These are phyloP conservation scores for Vigna reflexopilosa DNA, from an alignment of 306 rosid species.

Conservation along the genomic window DNA sequence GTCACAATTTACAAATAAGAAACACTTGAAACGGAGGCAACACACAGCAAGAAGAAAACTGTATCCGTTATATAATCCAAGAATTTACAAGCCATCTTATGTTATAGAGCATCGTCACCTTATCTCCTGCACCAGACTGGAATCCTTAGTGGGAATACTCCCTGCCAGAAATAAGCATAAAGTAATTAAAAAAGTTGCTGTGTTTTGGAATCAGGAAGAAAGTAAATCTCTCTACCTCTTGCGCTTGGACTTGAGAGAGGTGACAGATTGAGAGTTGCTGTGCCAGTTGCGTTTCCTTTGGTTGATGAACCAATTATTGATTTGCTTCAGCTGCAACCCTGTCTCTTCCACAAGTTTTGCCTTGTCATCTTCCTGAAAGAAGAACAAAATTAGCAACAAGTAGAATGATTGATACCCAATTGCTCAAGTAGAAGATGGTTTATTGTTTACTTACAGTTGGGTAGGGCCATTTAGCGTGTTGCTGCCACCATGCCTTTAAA, in stretches of 20 bases:
- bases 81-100: constrained; percentile 40
- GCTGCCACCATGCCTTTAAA: constrained; percentile 97
- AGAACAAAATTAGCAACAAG: background rate
- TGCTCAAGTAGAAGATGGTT: background rate
- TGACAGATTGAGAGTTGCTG: constrained; percentile 92
- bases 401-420: too few species aligned
- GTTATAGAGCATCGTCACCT: constrained; percentile 16
- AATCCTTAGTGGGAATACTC: constrained; percentile 35
- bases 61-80: constrained; percentile 38
- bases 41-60: constrained; percentile 11
- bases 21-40: constrained; percentile 37
- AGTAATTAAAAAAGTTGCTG: constrained; percentile 43
- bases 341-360: constrained; percentile 99
- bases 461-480: constrained; percentile 98
- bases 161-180: constrained; percentile 26
- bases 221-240: constrained; percentile 62
- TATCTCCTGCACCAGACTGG: constrained; percentile 19
- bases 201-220: constrained; percentile 3
- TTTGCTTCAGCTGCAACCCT: constrained; percentile 97
- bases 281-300: constrained; percentile 99
- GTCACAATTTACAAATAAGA: constrained; percentile 45
- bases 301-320: constrained; percentile 98
- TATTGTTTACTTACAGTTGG: constrained; percentile 76
- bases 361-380: constrained; percentile 92
- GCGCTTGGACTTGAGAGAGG: constrained; percentile 97